phyloP scores from a whole-genome alignment of 495 filamentous ascomycete species.

The Peziza echinospora region DNA sequence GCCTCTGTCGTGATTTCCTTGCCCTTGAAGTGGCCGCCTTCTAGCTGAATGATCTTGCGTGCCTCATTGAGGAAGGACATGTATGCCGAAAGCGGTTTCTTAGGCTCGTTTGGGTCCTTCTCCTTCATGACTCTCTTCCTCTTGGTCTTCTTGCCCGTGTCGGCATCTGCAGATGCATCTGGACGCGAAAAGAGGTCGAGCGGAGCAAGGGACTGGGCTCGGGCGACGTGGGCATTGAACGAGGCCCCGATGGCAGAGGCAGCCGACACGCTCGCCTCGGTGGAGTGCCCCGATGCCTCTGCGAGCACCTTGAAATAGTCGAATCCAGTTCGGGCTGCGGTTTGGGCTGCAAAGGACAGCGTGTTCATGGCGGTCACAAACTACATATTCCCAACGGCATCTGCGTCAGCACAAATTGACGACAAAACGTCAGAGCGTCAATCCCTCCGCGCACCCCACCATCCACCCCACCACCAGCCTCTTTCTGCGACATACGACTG shows the following conservation, averaged over 20 bases:
- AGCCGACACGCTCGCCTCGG: not conserved
- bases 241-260: not conserved
- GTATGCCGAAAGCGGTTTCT: slow-evolving; percentile 79
- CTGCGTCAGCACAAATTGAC: not conserved
- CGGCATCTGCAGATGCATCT: not conserved
- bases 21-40: slow-evolving; percentile 46
- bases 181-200: not conserved
- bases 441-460: not conserved
- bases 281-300: not conserved
- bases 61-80: slow-evolving; percentile 82
- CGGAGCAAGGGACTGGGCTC: not conserved
- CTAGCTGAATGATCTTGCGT: slow-evolving; percentile 51
- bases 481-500: too few species aligned
- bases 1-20: slow-evolving; percentile 67
- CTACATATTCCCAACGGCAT: slow-evolving; percentile 1
- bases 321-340: slow-evolving; percentile 10
- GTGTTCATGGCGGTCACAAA: slow-evolving; percentile 17
- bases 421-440: not conserved
- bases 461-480: not conserved
- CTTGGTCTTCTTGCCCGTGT: slow-evolving; percentile 31
- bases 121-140: slow-evolving; percentile 40
- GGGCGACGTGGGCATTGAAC: not conserved
- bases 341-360: slow-evolving; percentile 15
- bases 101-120: slow-evolving; percentile 74
- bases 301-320: slow-evolving; percentile 13